Percentiles rank a stretch among this genome's conserved stretches.
Evolutionary conservation across 2,329 filamentous ascomycete species (phyloP).

Genomic region (Stagonosporopsis tanaceti): DNA sequence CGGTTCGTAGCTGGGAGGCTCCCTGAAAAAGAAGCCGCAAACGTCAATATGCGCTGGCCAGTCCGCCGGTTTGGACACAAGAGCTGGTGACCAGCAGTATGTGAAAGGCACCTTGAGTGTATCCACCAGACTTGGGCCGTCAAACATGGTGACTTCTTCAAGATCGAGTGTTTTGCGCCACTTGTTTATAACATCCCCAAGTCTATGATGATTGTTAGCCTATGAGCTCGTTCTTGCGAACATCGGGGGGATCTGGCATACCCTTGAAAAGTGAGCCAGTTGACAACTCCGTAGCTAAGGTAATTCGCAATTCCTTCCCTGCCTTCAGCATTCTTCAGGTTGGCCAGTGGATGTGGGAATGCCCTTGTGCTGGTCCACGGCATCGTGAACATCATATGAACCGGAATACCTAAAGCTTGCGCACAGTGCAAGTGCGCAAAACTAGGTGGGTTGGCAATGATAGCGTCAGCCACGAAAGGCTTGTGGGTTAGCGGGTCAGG

Average conservation of each 20-base stretch:
- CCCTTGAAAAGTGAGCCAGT: constrained; percentile 8
- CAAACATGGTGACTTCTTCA: constrained; percentile 3
- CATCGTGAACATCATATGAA: constrained; percentile 86
- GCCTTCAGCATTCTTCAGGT: constrained; percentile 50
- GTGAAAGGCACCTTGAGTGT: constrained; percentile 52
- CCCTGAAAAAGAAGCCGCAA: constrained; percentile 59
- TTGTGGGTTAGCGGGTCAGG: constrained; percentile 40
- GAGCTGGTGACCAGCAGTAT: constrained; percentile 57
- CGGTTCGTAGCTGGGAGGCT: constrained; percentile 49
- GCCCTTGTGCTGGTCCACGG: constrained; percentile 57
- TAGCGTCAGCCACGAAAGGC: constrained; percentile 81
- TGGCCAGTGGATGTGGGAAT: constrained; percentile 60
- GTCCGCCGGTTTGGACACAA: constrained; percentile 29
- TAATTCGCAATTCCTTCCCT: constrained; percentile 47
- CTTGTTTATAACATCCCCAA: constrained; percentile 54
- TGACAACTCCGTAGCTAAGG: constrained; percentile 48
- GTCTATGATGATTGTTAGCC: not conserved
- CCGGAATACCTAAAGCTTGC: constrained; percentile 73
- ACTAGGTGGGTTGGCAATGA: constrained; percentile 79
- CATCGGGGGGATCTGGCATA: not conserved
- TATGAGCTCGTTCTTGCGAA: accelerated
- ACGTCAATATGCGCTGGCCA: constrained; percentile 32
- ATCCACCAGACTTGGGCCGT: constrained; percentile 51
- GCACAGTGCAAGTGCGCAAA: constrained; percentile 78
- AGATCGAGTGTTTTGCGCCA: constrained; percentile 40